phyloP scores from a whole-genome alignment of 208 protist species.

The Leishmania lainsoni region DNA sequence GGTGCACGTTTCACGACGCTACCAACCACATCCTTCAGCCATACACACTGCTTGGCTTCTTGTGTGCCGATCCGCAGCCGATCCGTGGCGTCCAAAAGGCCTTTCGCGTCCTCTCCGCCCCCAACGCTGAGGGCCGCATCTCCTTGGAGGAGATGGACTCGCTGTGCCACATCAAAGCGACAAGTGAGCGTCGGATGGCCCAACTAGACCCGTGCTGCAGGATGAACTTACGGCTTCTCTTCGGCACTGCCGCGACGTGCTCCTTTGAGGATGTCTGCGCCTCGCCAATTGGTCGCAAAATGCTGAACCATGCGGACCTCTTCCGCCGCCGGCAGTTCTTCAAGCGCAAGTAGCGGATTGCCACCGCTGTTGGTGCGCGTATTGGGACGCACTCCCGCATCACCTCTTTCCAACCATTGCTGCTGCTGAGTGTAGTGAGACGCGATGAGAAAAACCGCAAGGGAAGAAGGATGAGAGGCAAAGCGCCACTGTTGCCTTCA shows the following conservation, averaged over 20 bases:
- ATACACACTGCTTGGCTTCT: constrained; percentile 59
- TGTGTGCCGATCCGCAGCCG: constrained; percentile 81
- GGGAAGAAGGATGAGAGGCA: not conserved
- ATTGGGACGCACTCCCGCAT: not conserved
- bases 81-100: constrained; percentile 87
- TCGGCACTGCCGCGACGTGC: constrained; percentile 33
- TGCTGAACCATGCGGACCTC: constrained; percentile 75
- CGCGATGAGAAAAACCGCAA: not conserved
- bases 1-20: constrained; percentile 66
- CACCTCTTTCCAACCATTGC: not conserved
- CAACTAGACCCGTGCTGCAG: constrained; percentile 59
- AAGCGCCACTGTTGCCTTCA: not conserved
- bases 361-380: not conserved
- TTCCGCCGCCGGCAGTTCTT: constrained; percentile 74
- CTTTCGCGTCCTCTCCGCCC: constrained; percentile 58
- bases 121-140: constrained; percentile 18
- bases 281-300: constrained; percentile 68
- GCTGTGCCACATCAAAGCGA: constrained; percentile 63
- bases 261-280: constrained; percentile 70
- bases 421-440: not conserved
- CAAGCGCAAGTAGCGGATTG: constrained; percentile 17
- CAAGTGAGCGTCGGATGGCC: constrained; percentile 53
- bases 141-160: constrained; percentile 32
- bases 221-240: constrained; percentile 62
- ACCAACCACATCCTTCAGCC: constrained; percentile 47